Conservation (phyloP, 768 basidiomycete species). For the Neoboletus subvelutipes region DNA sequence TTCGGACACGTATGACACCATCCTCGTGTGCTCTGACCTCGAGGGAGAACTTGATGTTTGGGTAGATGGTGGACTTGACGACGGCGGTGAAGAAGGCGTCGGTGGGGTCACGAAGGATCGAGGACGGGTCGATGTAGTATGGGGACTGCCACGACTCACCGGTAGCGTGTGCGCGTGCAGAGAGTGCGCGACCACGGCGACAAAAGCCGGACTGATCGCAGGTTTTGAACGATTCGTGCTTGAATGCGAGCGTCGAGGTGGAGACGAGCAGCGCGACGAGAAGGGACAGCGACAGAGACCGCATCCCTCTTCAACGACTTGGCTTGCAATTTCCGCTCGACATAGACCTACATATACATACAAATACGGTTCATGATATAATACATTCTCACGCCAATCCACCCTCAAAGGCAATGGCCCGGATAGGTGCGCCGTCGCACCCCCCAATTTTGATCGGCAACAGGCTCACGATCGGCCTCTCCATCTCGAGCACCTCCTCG, state of each 20-base stretch:
- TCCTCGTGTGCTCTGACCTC: slow-evolving; percentile 83
- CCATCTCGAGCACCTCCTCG: slow-evolving; percentile 36
- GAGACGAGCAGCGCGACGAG: slow-evolving; percentile 35
- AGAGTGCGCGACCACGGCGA: slow-evolving; percentile 82
- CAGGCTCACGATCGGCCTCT: slow-evolving; percentile 48
- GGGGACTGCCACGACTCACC: slow-evolving; percentile 75
- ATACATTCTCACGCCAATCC: slow-evolving; percentile 15
- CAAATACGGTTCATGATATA: slow-evolving; percentile 2
- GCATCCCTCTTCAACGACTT: slow-evolving; percentile 13
- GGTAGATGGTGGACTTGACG: slow-evolving; percentile 82
- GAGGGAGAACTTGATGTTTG: slow-evolving; percentile 77
- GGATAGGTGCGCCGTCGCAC: slow-evolving; percentile 65
- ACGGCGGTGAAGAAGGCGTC: slow-evolving; percentile 67
- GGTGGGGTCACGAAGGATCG: slow-evolving; percentile 46
- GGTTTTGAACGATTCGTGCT: slow-evolving; percentile 88
- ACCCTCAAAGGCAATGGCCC: slow-evolving; percentile 50
- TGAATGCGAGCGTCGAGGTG: slow-evolving; percentile 53
- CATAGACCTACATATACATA: too few species aligned
- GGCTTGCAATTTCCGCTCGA: not conserved
- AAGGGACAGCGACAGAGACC: slow-evolving; percentile 16
- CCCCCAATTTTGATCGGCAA: slow-evolving; percentile 57
- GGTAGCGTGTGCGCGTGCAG: slow-evolving; percentile 64
- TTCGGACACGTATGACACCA: slow-evolving; percentile 86
- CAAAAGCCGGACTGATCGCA: slow-evolving; percentile 96
- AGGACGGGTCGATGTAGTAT: slow-evolving; percentile 71